phyloP scores from a whole-genome alignment of 192 early-diverging fungal genomes.

The Gaertneriomyces sp. region DNA sequence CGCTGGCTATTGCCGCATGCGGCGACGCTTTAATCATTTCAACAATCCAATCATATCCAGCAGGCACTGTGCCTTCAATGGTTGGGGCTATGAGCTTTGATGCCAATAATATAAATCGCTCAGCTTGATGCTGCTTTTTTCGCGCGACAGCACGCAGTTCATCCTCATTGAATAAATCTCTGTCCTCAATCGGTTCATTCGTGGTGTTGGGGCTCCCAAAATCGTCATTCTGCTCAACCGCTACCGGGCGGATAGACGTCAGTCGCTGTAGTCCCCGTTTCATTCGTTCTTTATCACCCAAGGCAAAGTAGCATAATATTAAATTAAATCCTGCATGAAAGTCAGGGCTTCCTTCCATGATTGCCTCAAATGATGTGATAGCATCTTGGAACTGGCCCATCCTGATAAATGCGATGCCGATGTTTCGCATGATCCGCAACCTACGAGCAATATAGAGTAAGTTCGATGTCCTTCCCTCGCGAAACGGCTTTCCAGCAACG shows the following conservation, averaged over 20 bases:
- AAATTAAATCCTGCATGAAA: slow-evolving; percentile 58
- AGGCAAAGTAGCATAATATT: slow-evolving; percentile 59
- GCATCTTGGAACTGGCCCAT: slow-evolving; percentile 61
- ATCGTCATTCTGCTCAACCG: slow-evolving; percentile 51
- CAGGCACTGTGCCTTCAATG: slow-evolving; percentile 39
- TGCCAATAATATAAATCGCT: slow-evolving; percentile 50
- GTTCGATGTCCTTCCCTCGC: background rate
- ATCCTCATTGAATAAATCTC: slow-evolving; percentile 59
- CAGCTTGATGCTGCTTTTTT: slow-evolving; percentile 41
- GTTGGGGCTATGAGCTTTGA: slow-evolving; percentile 54
- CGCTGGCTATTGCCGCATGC: slow-evolving; percentile 48
- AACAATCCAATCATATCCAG: slow-evolving; percentile 54
- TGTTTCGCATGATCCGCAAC: slow-evolving; percentile 59
- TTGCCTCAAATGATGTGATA: slow-evolving; percentile 57
- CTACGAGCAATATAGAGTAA: slow-evolving; percentile 7
- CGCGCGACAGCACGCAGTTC: slow-evolving; percentile 47
- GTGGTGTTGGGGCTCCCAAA: slow-evolving; percentile 9
- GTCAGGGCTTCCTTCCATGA: slow-evolving; percentile 57
- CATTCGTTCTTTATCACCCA: slow-evolving; percentile 58
- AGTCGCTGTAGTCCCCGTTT: slow-evolving; percentile 49
- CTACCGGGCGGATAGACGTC: slow-evolving; percentile 39
- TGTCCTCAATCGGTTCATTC: slow-evolving; percentile 54
- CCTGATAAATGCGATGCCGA: slow-evolving; percentile 54
- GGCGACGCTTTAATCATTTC: slow-evolving; percentile 51
- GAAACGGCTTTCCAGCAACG: slow-evolving; percentile 8